Conservation (phyloP, 768 basidiomycete species). For the Panellus pusillus region DNA sequence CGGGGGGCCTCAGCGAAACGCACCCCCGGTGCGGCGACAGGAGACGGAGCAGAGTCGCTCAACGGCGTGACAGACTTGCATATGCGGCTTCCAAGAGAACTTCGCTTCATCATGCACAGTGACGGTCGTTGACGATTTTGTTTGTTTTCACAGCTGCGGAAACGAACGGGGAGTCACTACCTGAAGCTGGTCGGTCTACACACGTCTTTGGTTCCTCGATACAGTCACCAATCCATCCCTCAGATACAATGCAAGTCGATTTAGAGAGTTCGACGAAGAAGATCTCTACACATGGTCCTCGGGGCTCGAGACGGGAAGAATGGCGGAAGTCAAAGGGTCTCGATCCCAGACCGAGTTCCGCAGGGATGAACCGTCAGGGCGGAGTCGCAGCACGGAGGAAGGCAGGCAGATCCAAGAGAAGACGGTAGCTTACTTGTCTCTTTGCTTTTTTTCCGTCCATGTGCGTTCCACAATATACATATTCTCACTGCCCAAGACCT, state of each 20-base stretch:
- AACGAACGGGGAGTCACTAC: slow-evolving; percentile 21
- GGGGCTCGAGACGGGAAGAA: slow-evolving; percentile 72
- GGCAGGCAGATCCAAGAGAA: slow-evolving; percentile 68
- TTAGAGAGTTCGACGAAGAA: slow-evolving; percentile 29
- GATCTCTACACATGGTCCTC: slow-evolving; percentile 82
- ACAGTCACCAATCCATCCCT: slow-evolving; percentile 18
- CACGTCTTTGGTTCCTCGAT: neutral
- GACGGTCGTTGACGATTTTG: slow-evolving; percentile 41
- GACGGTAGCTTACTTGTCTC: slow-evolving; percentile 48
- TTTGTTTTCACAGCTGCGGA: slow-evolving; percentile 35
- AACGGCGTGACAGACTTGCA: neutral
- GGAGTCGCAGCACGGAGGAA: slow-evolving; percentile 58
- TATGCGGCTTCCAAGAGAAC: slow-evolving; percentile 14
- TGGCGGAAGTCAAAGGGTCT: slow-evolving; percentile 85
- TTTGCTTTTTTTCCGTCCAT: slow-evolving; percentile 4
- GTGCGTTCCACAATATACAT: neutral
- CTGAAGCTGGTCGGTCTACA: slow-evolving; percentile 34
- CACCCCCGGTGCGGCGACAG: neutral
- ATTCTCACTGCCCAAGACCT: neutral
- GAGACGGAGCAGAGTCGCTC: slow-evolving; percentile 10
- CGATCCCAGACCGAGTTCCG: slow-evolving; percentile 46
- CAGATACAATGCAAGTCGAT: slow-evolving; percentile 62
- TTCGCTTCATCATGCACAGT: slow-evolving; percentile 33
- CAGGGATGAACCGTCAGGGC: slow-evolving; percentile 70
- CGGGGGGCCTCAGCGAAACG: slow-evolving; percentile 4